Evolutionary conservation across 202 grass and related monocot species (phyloP).

Genomic region (Cymbopogon flexuosus): DNA sequence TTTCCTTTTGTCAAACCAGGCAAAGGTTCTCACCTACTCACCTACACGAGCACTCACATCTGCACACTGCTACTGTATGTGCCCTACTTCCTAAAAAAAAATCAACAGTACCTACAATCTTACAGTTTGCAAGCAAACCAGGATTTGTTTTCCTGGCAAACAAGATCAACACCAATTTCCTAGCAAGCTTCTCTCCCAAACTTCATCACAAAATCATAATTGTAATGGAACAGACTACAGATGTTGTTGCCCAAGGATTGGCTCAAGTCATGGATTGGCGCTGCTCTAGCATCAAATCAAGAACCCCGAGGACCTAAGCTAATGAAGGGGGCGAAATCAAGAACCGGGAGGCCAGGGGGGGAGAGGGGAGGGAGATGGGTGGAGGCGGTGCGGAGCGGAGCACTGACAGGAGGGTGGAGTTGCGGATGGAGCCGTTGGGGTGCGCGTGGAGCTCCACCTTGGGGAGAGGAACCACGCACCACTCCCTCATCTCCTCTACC

Average conservation of each 20-base stretch:
- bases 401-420: conserved; percentile 83
- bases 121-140: neutral
- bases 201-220: neutral
- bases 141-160: neutral
- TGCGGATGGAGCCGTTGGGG: conserved; percentile 90
- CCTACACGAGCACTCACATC: neutral
- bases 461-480: conserved; percentile 75
- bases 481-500: conserved; percentile 54
- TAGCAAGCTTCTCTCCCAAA: neutral
- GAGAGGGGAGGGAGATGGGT: neutral
- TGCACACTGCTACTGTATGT: too few relatives aligned
- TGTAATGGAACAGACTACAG: neutral
- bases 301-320: neutral
- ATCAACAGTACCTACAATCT: too few relatives aligned
- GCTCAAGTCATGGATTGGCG: neutral
- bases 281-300: neutral
- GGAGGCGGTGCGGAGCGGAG: neutral
- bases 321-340: neutral
- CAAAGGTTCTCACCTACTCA: neutral
- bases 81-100: too few relatives aligned
- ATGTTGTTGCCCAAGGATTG: neutral
- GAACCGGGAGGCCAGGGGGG: neutral
- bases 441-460: conserved; percentile 98
- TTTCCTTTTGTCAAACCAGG: neutral
- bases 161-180: neutral